Evolutionary conservation across 768 basidiomycete genomes (phyloP).

Genomic region (Hypsizygus marmoreus): DNA sequence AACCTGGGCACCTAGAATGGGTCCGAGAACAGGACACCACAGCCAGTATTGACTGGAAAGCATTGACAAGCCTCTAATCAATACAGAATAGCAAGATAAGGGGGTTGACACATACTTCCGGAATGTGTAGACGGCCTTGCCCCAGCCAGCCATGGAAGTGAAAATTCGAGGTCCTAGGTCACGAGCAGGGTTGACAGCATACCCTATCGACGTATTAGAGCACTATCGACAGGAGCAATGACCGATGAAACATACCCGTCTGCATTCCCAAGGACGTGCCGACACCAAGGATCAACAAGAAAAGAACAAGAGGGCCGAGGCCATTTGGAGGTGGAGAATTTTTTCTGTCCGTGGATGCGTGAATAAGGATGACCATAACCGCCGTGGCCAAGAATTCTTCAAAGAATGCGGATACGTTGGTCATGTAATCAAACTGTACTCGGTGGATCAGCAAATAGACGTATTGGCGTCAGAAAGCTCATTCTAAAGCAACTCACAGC

Average conservation of each 20-base stretch:
- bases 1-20: constrained; percentile 58
- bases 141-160: constrained; percentile 74
- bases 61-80: constrained; percentile 18
- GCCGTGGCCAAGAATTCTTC: constrained; percentile 62
- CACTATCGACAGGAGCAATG: background rate
- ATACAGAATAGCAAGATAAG: background rate
- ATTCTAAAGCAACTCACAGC: constrained; percentile 54
- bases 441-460: too few species aligned
- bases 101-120: constrained; percentile 38
- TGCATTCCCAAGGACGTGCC: constrained; percentile 64
- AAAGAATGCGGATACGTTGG: constrained; percentile 42
- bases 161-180: constrained; percentile 65
- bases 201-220: constrained; percentile 22
- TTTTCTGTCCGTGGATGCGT: constrained; percentile 52
- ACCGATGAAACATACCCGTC: constrained; percentile 38
- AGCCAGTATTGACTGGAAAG: constrained; percentile 67
- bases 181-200: constrained; percentile 39
- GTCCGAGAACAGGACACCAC: constrained; percentile 66
- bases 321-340: constrained; percentile 53
- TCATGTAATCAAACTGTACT: constrained; percentile 32
- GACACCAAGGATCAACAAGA: constrained; percentile 60
- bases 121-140: constrained; percentile 44
- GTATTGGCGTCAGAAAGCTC: too few species aligned
- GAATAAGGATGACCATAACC: constrained; percentile 56
- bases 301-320: constrained; percentile 57